Evolutionary conservation across 345 rosid genomes (phyloP), one percentile per base, ranked within the genome.

Genomic region (Rhodomyrtus tomentosa): DNA sequence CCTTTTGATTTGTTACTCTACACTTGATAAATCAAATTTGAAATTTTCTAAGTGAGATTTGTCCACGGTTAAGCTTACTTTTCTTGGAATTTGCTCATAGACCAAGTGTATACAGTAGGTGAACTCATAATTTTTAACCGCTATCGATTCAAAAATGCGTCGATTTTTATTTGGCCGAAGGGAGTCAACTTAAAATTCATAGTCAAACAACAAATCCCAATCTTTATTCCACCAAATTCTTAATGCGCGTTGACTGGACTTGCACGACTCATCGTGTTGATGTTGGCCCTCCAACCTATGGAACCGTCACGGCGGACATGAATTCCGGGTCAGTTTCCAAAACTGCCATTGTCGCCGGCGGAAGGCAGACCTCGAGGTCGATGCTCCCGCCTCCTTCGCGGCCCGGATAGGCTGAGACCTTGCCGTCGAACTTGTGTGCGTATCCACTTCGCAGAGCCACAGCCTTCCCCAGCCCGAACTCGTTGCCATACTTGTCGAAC

Each of bases 381-480:
- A 93, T 59, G 84, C 98, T 96, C 29, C 95, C 93, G 0, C 91
- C 93, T 1, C 96, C 98, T 84, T 92, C 93, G 51, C 82, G 86
- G 36, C 97, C 96, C 0, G 99, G 97, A 48, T 92, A 95, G 22
- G 89, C 86, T 0, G 92, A 81, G 5, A 93, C 98, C 85, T 92
- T 94, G 51, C 96, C 97, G 58, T 94, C 95, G 82, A 94, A 95
- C 91, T 95, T 95, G 81, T 92, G 84, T 1, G 92, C 93, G 48
- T 92, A 92, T 2, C 98, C 98, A 49, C 99, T 92, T 38, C 96
- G 87, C 82, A 93, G 91, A 16, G 94, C 89, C 88, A 92, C 20
- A 21, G 94, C 95, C 88, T 96, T 94, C 32, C 98, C 98, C 89
- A 95, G 59, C 58, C 98, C 99, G 80, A 96, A 96, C 51, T 95